Evolutionary conservation across 805 yeast genomes (phyloP).

Genomic region (Starmerella vaccinii): DNA sequence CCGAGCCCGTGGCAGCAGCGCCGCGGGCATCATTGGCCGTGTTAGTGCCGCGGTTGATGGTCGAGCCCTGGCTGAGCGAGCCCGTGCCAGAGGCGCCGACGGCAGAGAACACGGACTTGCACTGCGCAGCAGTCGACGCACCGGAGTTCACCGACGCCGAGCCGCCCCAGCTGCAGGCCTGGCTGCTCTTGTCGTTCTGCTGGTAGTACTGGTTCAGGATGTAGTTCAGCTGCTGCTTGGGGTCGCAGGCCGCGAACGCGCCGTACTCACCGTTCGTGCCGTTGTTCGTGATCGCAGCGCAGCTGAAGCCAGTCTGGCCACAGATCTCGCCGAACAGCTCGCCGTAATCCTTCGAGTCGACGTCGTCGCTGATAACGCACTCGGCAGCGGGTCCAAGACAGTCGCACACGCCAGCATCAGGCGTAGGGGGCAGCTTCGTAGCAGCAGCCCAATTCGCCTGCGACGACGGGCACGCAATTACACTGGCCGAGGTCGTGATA

Average conservation of each 20-base stretch:
- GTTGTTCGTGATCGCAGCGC: conserved; percentile 51
- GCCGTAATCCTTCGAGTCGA: conserved; percentile 46
- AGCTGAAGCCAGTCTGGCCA: conserved; percentile 46
- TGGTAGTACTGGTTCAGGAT: conserved; percentile 55
- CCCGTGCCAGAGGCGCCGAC: conserved; percentile 69
- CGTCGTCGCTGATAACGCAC: conserved; percentile 52
- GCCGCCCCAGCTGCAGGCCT: conserved; percentile 63
- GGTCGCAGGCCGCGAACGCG: conserved; percentile 59
- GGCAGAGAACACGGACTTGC: conserved; percentile 42
- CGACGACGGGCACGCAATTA: conserved; percentile 41
- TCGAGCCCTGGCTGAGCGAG: conserved; percentile 30
- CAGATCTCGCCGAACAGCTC: conserved; percentile 52
- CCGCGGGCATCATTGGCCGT: conserved; percentile 2
- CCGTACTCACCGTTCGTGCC: conserved; percentile 63
- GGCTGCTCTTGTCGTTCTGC: conserved; percentile 35
- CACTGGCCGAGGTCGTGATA: conserved; percentile 33
- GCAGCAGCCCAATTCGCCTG: conserved; percentile 54
- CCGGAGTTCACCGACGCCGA: conserved; percentile 46
- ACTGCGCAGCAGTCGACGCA: conserved; percentile 39
- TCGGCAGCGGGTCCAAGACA: conserved; percentile 44
- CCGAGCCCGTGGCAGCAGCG: conserved; percentile 9
- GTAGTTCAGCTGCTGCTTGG: conserved; percentile 59
- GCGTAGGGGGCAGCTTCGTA: conserved; percentile 65
- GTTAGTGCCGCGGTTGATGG: conserved; percentile 18
- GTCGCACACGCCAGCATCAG: conserved; percentile 53